A percentile compares a stretch with the other conserved stretches of the same genome.
Evolutionary conservation across 225 moss, liverwort and hornwort species (phyloP).

Genomic region (Sphagnum contortum): DNA sequence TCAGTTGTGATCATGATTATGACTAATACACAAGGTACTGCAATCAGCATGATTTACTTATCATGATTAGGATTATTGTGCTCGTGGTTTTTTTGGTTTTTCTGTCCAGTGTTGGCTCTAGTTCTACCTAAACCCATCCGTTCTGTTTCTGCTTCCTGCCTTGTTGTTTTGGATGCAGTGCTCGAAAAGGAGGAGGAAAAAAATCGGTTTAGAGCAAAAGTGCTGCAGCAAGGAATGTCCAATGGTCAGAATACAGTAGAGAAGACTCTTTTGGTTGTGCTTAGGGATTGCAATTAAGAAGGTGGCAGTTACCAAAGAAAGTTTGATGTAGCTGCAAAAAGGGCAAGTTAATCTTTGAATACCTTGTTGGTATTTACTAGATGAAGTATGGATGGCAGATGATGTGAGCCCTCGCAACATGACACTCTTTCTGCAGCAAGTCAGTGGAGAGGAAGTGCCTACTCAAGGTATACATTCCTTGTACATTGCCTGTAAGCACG

Average conservation of each 20-base stretch:
- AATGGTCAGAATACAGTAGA: slow-evolving; percentile 15
- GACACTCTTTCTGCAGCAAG: too few species aligned
- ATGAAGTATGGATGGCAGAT: too few species aligned
- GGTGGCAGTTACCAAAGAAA: too few species aligned
- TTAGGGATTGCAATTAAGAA: too few species aligned
- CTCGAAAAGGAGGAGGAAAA: slow-evolving; percentile 55
- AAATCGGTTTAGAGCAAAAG: slow-evolving; percentile 34
- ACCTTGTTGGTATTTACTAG: too few species aligned
- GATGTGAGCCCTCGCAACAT: too few species aligned
- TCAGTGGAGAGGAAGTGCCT: too few species aligned
- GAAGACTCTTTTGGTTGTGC: background rate
- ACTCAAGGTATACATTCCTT: too few species aligned
- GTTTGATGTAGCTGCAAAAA: too few species aligned
- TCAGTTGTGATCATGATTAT: background rate
- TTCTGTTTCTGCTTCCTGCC: background rate
- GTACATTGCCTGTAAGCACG: too few species aligned
- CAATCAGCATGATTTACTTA: background rate
- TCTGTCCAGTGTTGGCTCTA: too few species aligned
- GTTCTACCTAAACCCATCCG: background rate
- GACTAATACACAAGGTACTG: background rate
- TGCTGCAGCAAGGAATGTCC: slow-evolving; percentile 43
- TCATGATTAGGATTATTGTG: background rate
- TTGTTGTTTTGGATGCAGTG: slow-evolving; percentile 18
- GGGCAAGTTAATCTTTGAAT: too few species aligned
- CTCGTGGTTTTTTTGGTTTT: background rate